Base-by-base conservation (phyloP, 352 stramenopile species). In the Peronosclerospora sorghi region DNA sequence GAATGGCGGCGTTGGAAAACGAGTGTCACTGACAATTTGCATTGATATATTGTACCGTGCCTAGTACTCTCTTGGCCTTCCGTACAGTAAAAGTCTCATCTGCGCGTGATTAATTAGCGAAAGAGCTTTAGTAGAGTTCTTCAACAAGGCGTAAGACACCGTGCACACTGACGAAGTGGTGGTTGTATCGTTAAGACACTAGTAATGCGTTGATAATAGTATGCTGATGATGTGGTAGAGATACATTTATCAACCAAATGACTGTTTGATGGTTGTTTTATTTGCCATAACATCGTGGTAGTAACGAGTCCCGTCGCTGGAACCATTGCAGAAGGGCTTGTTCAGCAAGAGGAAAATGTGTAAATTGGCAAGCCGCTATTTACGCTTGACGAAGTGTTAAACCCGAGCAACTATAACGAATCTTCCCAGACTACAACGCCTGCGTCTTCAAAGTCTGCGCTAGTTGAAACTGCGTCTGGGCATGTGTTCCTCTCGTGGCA, bases 111-210 rank as follows among this genome's bases (percentile, higher is more conserved):
- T 98, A 34, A 99, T 99, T 68, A 98, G 87, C 28, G 94, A 98
- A 58, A 96, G 96, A 41, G 98, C 94, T 26, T 80, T 99, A 45
- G 95, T 98, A 21, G 77, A 98, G 62, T 94, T 97, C 57, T 76
- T 91, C 51, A 96, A 97, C 53, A 73, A 72, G 5, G 63, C 76
- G 8, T 96, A 96, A 26, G 91, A 98, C 55, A 74, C 73, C 21
- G 89, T 98, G 27, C 62, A 94, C 29, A 76, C 81, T 19, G 95
- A 99, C 70, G 95, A 99, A 35, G 94, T 98, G 23, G 86, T 99
- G 9, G 77, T 95, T n/a, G 83, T 98, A 99, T 96, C 1, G 96
- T 99, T 62, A 99, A 99, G 76, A 95, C 98, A 12, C 19, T 14
- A 28, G 3, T n/a, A n/a, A n/a, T n/a, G n/a, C n/a, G n/a, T n/a